These are phyloP conservation scores for Fomes fomentarius DNA, from an alignment of 1,284 basidiomycete species.

Conservation along the genomic window DNA sequence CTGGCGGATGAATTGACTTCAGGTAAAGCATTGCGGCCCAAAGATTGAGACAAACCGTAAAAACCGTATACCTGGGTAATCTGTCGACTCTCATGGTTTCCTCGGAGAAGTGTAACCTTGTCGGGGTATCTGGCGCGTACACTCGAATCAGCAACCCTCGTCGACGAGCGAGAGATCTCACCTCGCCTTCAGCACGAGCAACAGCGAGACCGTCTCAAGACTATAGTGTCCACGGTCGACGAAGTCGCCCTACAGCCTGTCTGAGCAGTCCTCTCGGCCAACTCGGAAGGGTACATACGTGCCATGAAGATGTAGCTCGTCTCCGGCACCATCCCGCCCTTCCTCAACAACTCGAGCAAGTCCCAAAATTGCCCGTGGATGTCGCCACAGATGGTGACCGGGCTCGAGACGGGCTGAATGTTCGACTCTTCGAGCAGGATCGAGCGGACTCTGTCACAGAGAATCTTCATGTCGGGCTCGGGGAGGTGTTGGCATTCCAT, in stretches of 20 bases:
- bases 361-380: slow-evolving; percentile 98
- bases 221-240: slow-evolving; percentile 97
- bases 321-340: slow-evolving; percentile 86
- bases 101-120: slow-evolving; percentile 87
- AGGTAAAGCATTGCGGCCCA: not conserved
- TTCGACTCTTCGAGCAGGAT: slow-evolving; percentile 95
- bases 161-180: slow-evolving; percentile 35
- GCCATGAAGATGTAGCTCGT: slow-evolving; percentile 99
- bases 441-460: slow-evolving; percentile 85
- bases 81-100: slow-evolving; percentile 95
- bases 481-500: slow-evolving; percentile 86
- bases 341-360: slow-evolving; percentile 85
- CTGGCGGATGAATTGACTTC: slow-evolving; percentile 42
- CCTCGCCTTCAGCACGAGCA: slow-evolving; percentile 92
- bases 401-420: slow-evolving; percentile 90
- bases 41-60: slow-evolving; percentile 71
- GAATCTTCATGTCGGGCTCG: slow-evolving; percentile 88
- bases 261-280: slow-evolving; percentile 26
- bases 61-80: slow-evolving; percentile 99
- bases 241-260: slow-evolving; percentile 82
- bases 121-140: slow-evolving; percentile 79
- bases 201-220: slow-evolving; percentile 91
- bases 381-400: slow-evolving; percentile 93
- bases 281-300: slow-evolving; percentile 51
- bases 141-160: not conserved